Evolutionary conservation across 1,139 yeast genomes (phyloP), one percentile per base, ranked within the genome.

Genomic region (Kodamaea fungicola): DNA sequence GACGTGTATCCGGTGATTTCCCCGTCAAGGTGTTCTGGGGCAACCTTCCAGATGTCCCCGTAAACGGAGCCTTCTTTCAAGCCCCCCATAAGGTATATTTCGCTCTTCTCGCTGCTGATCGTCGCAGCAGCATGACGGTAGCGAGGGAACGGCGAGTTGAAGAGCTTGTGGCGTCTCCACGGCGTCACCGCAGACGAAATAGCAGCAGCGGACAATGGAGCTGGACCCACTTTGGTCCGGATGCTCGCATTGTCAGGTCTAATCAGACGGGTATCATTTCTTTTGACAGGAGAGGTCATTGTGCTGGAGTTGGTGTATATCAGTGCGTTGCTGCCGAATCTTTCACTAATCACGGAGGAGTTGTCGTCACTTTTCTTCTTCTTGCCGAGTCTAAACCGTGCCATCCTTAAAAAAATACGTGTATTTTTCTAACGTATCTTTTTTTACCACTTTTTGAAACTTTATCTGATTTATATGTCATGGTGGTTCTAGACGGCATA

Each of bases 61-160:
- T 85, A 88, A 2, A 90, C 97, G 19, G 90, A 81, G 37, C 90
- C 89, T 39, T 90, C 96, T 54, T 90, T 85, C 37, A 94, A 71
- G 3, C 98, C 98, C 28, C 98, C 98, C 88, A 92, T 90, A 32
- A 94, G 75, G 57, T 80, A 89, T 21, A 90, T 69, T 46, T 88
- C 95, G 41, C 89, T 87, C 44, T 83, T 82, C 22, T 89, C 95
- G 16, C 95, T 81, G 7, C 84, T 68, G 33, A 80, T 70, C 23
- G 85, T 68, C 1, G 89, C 76, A 1, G 96, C 92, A 1, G 95
- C 88, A 59, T 92, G 97, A 51, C 97, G 83, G 57, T 89, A 89
- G 33, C 97, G 76, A 6, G 98, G 97, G 54, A 92, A 89, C 1
- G 97, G 97, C 3, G 94, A 83, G 50, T 85, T 79, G 45, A 70